phyloP scores from a whole-genome alignment of 805 yeast genomes.

The Spathaspora passalidarum region DNA sequence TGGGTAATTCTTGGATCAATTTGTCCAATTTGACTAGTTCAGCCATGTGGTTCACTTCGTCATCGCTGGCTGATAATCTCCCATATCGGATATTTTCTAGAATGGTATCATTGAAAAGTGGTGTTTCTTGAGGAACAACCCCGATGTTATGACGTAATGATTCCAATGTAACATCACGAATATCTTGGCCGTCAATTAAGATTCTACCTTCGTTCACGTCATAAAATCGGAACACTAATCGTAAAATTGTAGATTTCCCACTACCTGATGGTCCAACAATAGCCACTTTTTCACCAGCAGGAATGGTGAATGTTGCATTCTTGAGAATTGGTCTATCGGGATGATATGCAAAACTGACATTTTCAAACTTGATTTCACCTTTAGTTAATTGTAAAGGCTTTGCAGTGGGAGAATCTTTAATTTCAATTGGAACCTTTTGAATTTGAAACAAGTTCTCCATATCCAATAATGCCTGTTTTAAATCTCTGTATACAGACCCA shows the following conservation, averaged over 20 bases:
- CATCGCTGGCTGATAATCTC: conserved; percentile 65
- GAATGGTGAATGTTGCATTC: conserved; percentile 80
- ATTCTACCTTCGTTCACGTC: conserved; percentile 79
- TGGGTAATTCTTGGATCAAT: conserved; percentile 70
- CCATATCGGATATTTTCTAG: conserved; percentile 88
- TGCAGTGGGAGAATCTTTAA: conserved; percentile 62
- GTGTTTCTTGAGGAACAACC: conserved; percentile 97
- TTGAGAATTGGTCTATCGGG: conserved; percentile 81
- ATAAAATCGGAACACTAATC: conserved; percentile 84
- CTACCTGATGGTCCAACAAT: conserved; percentile 96
- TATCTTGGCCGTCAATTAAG: conserved; percentile 84
- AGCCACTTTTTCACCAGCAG: conserved; percentile 89
- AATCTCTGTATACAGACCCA: conserved; percentile 93
- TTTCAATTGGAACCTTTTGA: conserved; percentile 68
- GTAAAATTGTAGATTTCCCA: conserved; percentile 87
- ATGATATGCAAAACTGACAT: conserved; percentile 90
- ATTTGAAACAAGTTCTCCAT: conserved; percentile 93
- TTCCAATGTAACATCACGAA: conserved; percentile 69
- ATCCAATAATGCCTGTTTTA: conserved; percentile 88
- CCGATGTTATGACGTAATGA: conserved; percentile 75
- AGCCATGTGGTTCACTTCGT: conserved; percentile 64
- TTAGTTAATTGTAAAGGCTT: conserved; percentile 44
- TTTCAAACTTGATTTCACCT: conserved; percentile 83
- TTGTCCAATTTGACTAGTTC: conserved; percentile 64
- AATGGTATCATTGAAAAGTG: conserved; percentile 87